Percentiles rank a stretch among this genome's conserved stretches.
Conservation (phyloP, 2,329 filamentous ascomycete species). For the Coniella vitis region DNA sequence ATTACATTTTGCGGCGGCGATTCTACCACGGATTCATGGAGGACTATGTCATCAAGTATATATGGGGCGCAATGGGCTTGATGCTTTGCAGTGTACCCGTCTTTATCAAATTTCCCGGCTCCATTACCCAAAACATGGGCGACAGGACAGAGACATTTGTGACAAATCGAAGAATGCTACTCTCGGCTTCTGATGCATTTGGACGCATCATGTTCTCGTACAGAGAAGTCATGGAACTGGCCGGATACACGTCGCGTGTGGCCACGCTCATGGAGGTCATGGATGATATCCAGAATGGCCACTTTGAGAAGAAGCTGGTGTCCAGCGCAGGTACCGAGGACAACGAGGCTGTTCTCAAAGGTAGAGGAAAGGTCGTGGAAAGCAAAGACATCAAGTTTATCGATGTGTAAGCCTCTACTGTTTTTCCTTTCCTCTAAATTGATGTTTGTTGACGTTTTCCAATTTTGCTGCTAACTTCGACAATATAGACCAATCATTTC, state of each 20-base stretch:
- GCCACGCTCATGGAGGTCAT: constrained; percentile 87
- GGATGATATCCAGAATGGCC: constrained; percentile 82
- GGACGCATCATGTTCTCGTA: constrained; percentile 97
- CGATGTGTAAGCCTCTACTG: constrained; percentile 53
- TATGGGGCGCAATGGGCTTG: constrained; percentile 92
- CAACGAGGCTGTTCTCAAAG: constrained; percentile 75
- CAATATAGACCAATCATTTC: constrained; percentile 72
- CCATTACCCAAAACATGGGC: constrained; percentile 58
- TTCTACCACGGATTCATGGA: constrained; percentile 99
- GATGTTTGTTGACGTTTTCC: background rate
- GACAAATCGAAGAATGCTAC: constrained; percentile 84
- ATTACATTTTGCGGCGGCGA: constrained; percentile 80
- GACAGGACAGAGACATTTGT: constrained; percentile 74
- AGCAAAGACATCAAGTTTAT: constrained; percentile 78
- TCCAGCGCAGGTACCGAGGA: constrained; percentile 77
- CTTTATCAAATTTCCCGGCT: constrained; percentile 84
- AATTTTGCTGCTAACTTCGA: background rate
- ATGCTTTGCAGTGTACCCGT: constrained; percentile 91
- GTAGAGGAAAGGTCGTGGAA: constrained; percentile 75
- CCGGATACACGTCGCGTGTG: constrained; percentile 90
- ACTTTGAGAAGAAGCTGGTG: constrained; percentile 94
- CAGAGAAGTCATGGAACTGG: constrained; percentile 92
- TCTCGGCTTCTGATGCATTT: constrained; percentile 92
- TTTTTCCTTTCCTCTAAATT: background rate
- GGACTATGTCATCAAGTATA: constrained; percentile 98